Evolutionary conservation across 2,329 filamentous ascomycete genomes (phyloP), one percentile per base, ranked within the genome.

Genomic region (Grosmannia penicillata): DNA sequence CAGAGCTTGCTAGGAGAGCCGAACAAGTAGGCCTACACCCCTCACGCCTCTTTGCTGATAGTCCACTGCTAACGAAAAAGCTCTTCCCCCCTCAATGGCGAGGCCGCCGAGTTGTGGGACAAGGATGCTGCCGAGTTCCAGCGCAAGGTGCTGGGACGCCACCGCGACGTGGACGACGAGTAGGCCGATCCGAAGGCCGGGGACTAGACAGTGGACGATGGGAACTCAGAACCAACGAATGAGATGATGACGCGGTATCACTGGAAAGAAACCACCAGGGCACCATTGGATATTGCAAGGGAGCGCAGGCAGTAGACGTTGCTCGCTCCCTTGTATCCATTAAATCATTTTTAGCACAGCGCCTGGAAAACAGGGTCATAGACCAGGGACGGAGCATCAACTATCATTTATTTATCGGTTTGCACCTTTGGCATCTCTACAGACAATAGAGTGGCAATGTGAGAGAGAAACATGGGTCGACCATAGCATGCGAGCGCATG

Each of bases 61-160:
- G 8, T 21, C 21, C 13, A 14, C 26, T 38, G 38, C 52, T 53
- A 48, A 48, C 45, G 47, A 34, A 3, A 34, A 41, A 96, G 89
- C 59, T 76, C 91, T 42, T 94, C 85, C 48, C 91, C 91, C 3
- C 67, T 98, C 46, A 98, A 98, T 52, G 93, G 86, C 43, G 87
- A 98, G 60, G 91, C 91, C 23, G 91, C 93, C 14, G 83, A 94
- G 57, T 70, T 98, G 30, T 98, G 91, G 87, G 89, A 95, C 57
- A 85, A 78, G 49, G 76, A 96, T 56, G 68, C 77, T 27, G 77
- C 74, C 33, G 84, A 93, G 57, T 96, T 91, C 70, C 85, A 94
- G 71, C 75, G 74, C 48, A 79, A 78, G 62, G 75, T 80, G 25
- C 51, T 71, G 45, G 72, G 61, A 35, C 68, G 75, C 43, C 75